Conservation (phyloP, 2,329 filamentous ascomycete genomes). For the Claviceps maximensis region DNA sequence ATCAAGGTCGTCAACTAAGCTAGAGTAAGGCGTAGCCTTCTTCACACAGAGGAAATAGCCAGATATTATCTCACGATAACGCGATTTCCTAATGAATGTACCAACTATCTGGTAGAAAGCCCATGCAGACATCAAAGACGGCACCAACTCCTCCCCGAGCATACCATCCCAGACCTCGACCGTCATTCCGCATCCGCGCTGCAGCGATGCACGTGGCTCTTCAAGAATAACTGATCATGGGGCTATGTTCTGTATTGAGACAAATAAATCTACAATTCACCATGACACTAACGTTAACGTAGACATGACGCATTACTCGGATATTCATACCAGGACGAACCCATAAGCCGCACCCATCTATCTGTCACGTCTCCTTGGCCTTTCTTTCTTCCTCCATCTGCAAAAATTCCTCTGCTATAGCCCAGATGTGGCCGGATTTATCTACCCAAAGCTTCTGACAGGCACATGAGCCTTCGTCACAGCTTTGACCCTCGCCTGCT, state of each 20-base stretch:
- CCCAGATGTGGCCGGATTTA: constrained; percentile 18
- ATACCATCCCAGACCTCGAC: too few species aligned
- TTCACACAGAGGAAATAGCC: too few species aligned
- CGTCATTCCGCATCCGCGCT: too few species aligned
- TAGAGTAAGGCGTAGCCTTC: too few species aligned
- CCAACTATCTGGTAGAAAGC: too few species aligned
- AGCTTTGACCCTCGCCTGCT: not conserved
- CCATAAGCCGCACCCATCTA: not conserved
- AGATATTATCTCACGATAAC: too few species aligned
- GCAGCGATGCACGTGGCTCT: too few species aligned
- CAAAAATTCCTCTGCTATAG: constrained; percentile 18
- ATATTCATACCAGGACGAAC: not conserved
- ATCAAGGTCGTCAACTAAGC: too few species aligned
- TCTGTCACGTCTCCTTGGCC: not conserved
- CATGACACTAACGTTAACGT: not conserved
- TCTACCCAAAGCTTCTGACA: constrained; percentile 8
- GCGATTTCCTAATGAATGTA: too few species aligned
- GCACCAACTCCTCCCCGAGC: too few species aligned
- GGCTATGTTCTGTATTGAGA: not conserved
- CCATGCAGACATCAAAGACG: too few species aligned
- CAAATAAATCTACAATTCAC: not conserved
- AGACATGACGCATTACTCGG: not conserved
- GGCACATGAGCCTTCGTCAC: not conserved
- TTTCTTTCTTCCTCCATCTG: constrained; percentile 10
- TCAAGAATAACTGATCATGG: not conserved